Evolutionary conservation across 495 filamentous ascomycete species (phyloP).

Genomic region (Durotheca rogersii): DNA sequence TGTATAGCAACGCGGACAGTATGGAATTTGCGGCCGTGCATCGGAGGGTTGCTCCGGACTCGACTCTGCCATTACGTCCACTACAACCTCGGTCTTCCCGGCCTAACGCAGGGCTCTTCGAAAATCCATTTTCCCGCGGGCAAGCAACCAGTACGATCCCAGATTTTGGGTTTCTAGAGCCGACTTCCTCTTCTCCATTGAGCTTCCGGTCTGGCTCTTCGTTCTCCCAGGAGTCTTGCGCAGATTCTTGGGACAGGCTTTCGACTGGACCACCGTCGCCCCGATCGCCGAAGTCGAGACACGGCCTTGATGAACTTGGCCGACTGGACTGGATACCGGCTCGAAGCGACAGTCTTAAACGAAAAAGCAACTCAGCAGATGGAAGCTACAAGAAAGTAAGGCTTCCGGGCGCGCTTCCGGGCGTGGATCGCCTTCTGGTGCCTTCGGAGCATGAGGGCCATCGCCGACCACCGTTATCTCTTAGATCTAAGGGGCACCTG

Average conservation of each 20-base stretch:
- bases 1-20: constrained; percentile 9
- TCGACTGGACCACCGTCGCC: constrained; percentile 18
- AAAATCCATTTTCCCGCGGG: not conserved
- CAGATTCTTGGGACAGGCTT: constrained; percentile 16
- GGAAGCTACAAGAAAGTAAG: constrained; percentile 6
- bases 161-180: not conserved
- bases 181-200: constrained; percentile 14
- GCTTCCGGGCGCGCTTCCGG: constrained; percentile 4
- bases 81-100: constrained; percentile 10
- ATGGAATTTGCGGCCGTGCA: constrained; percentile 15
- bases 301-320: constrained; percentile 12
- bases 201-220: constrained; percentile 24
- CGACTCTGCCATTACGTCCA: constrained; percentile 6
- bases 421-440: constrained; percentile 9
- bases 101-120: constrained; percentile 1
- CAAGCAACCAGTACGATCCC: not conserved
- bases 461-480: not conserved
- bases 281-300: constrained; percentile 11
- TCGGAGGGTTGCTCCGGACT: not conserved
- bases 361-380: constrained; percentile 3
- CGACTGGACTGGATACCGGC: constrained; percentile 8
- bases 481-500: not conserved
- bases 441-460: not conserved
- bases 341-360: constrained; percentile 4
- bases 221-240: constrained; percentile 15